These are phyloP conservation scores for Helichrysum umbraculigerum DNA, from an alignment of 129 eudicot genomes.

Conservation along the genomic window DNA sequence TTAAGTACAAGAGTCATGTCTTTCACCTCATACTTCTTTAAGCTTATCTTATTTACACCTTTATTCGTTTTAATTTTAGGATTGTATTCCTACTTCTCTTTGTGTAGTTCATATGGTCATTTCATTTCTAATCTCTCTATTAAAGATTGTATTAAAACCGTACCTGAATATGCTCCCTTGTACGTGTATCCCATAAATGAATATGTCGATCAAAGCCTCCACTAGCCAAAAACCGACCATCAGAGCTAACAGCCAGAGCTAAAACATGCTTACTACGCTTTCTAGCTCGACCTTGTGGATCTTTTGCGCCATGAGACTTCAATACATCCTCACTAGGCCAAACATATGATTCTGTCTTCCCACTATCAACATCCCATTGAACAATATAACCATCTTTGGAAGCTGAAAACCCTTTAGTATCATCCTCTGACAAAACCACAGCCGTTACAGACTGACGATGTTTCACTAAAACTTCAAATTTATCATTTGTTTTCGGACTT, in stretches of 20 bases:
- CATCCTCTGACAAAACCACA: constrained; percentile 83
- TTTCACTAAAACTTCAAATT: constrained; percentile 61
- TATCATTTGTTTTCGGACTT: constrained; percentile 53
- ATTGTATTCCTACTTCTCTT: too few relatives aligned
- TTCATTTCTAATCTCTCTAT: too few relatives aligned
- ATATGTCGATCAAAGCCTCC: constrained; percentile 97
- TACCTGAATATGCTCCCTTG: constrained; percentile 85
- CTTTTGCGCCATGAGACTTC: constrained; percentile 78
- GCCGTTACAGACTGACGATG: constrained; percentile 92
- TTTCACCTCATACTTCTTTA: too few relatives aligned
- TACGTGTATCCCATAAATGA: constrained; percentile 93
- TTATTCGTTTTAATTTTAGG: too few relatives aligned
- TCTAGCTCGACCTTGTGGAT: constrained; percentile 72
- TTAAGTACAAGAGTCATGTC: too few relatives aligned
- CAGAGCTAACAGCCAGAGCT: constrained; percentile 87
- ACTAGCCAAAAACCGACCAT: constrained; percentile 88
- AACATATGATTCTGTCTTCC: constrained; percentile 56
- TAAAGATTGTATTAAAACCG: background rate
- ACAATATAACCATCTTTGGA: constrained; percentile 84
- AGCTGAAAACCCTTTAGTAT: constrained; percentile 77
- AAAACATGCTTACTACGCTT: constrained; percentile 82
- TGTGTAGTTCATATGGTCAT: too few relatives aligned
- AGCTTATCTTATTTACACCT: too few relatives aligned
- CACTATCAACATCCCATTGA: constrained; percentile 82
- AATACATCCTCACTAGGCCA: constrained; percentile 85